Base-by-base conservation (phyloP, 805 yeast genomes). In the Candida jianshihensis region DNA sequence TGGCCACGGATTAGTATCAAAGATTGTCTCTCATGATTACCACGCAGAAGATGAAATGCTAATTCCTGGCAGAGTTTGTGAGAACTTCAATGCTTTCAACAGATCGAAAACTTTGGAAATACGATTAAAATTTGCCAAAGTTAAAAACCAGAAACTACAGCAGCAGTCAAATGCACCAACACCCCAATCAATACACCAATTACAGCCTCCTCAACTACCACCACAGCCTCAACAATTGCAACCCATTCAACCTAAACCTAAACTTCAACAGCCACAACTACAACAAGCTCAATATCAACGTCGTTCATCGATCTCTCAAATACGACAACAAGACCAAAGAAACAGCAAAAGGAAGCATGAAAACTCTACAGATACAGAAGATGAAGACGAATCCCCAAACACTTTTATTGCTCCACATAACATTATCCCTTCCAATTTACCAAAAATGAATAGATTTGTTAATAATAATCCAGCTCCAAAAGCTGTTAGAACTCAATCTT, bases 61-160 rank as follows among this genome's bases (percentile, higher is more conserved):
- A 5, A 73, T 81, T 11, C 66, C 70, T 4, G 73, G 73, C 4
- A 47, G 81, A 37, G 76, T 78, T 25, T 75, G 81, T 46, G 74
- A 73, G 37, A 77, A 71, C 48, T 63, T 78, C 35, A 65, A 75
- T 20, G 69, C 72, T 33, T 54, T 73, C 47, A 40, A 36, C 15
- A 44, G 54, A 11, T 56, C 68, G 1, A 70, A 74, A 40, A 78
- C 82, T 3, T 55, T 78, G 34, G 84, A 78, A 54, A 67, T 78
- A 26, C 63, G 75, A 42, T 56, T 78, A 35, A 70, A 72, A 44
- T 63, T 78, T 26, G 50, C 51, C 1, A 47, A 38, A 33, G 53
- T 51, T 3, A 40, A 37, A 30, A 41, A 44, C 24, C 33, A 26
- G 9, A 47, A 39, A 27, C 40, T 27, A 18, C 48, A 41, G 17